Percentiles rank a stretch among this genome's conserved stretches.
phyloP scores from a whole-genome alignment of 164 flowering plant genomes.

The Sedum album region DNA sequence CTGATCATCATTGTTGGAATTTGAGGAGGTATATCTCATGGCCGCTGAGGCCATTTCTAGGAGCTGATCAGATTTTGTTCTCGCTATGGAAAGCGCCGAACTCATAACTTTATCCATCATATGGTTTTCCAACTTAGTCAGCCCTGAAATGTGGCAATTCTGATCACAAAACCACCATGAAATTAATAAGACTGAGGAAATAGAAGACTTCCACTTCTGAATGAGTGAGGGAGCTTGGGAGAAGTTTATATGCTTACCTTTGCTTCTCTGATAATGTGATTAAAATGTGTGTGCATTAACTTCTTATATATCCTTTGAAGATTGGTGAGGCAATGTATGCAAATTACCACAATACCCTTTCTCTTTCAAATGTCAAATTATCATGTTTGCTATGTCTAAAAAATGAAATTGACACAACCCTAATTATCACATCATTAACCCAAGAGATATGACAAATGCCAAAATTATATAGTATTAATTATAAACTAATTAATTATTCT shows the following conservation, averaged over 20 bases:
- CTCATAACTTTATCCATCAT: conserved; percentile 2
- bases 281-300: neutral
- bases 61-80: conserved; percentile 70
- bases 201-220: neutral
- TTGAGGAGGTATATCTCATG: conserved; percentile 42
- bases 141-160: neutral
- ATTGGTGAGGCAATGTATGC: neutral
- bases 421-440: too few relatives aligned
- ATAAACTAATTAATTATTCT: too few relatives aligned
- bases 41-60: conserved; percentile 34
- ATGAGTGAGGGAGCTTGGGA: neutral
- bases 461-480: too few relatives aligned
- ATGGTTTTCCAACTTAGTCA: neutral
- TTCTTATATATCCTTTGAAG: neutral
- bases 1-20: conserved; percentile 13
- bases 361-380: too few relatives aligned
- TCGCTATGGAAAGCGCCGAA: conserved; percentile 19
- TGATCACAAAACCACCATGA: neutral
- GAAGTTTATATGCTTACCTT: neutral
- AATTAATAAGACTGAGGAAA: neutral
- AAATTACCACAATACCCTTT: conserved; percentile 1
- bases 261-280: neutral
- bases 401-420: too few relatives aligned
- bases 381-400: too few relatives aligned
- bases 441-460: too few relatives aligned